Base-by-base conservation (phyloP, 768 basidiomycete genomes). In the Naganishia kalamii region DNA sequence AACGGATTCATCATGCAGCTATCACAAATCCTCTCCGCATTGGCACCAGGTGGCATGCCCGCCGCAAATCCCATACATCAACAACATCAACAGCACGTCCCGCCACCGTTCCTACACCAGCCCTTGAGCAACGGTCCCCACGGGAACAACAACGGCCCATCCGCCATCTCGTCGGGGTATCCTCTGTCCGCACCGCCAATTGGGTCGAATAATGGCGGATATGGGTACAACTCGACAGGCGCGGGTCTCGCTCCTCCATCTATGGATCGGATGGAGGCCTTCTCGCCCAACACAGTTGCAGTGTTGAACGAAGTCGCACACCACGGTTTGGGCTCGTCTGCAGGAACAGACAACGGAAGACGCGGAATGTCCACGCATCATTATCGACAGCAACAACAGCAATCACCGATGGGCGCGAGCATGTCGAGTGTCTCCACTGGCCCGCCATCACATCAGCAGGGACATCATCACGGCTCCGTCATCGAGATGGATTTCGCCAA, bases 1-100 rank as follows among this genome's bases (percentile, higher is more conserved):
- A 2, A 4, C 25, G 5, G 13, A 23, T 19, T 2, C 19, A 15
- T n/a, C 50, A 49, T n/a, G n/a, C 54, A 75, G 72, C 68, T 77
- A 13, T 70, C 71, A 33, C 74, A 75, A 68, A 77, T 77, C 54
- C 61, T 77, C 1, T 60, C 72, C 19, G 67, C 75, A 47, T 60
- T 75, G 3, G 73, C 74, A 33, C 54, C 62, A 12, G 46, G n/a
- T 17, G 33, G 29, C 33, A 49, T 44, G 8, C 27, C 46, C 1
- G 7, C 7, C 4, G 17, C 46, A 49, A 19, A 41, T 32, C 21
- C 23, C 17, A 35, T 47, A 33, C 23, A 32, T 51, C 51, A 52
- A 40, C 33, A n/a, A 15, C 13, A 1, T 21, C 63, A 17, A 48
- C 63, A 25, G 44, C 8, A 37, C 4, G 32, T 21, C 12, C 35